Base-by-base conservation (phyloP, 2,329 filamentous ascomycete species). In the Triangularia setosa region DNA sequence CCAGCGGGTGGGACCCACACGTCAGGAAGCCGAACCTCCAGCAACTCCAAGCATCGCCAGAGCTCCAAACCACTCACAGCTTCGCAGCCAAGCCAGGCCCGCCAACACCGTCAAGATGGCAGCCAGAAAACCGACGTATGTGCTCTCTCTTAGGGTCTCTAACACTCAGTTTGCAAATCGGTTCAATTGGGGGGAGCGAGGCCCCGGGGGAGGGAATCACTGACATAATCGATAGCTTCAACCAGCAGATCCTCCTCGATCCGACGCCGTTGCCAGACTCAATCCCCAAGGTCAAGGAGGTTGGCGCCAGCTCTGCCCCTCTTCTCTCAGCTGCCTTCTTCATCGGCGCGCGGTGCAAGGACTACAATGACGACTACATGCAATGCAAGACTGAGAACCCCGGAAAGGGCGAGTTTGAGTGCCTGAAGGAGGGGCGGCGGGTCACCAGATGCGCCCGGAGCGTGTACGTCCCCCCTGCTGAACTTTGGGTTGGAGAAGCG, bases 331-430 rank as follows among this genome's bases (percentile, higher is more conserved):
- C 95, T 30, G 88, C 92, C 60, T 99, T 91, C 85, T 99, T 98
- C 79, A 99, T 99, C 76, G 95, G 95, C 69, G 93, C 93, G 71
- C 90, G 94, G 75, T 99, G 95, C 88, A 90, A 87, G 77, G 84
- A 91, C 64, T 99, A 93, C 85, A 98, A 98, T 80, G 95, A 99
- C 83, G 95, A 99, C 81, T 99, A 90, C 82, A 99, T 99, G 94
- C 91, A 96, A 83, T 99, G 95, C 90, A 99, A 99, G 89, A 91
- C 87, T 72, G 93, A 97, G 81, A 89, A 92, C 73, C 90, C 91
- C 68, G 95, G 95, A 73, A 88, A 87, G 79, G 95, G 93, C 77
- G 95, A 99, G 83, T 79, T 96, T 69, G 92, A 97, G 72, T 99
- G 95, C 81, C 81, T 99, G 85, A 94, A 92, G 84, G 95, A 99